These are phyloP conservation scores for Rhizoctonia solani DNA, from an alignment of 1,284 basidiomycete species.

Conservation along the genomic window DNA sequence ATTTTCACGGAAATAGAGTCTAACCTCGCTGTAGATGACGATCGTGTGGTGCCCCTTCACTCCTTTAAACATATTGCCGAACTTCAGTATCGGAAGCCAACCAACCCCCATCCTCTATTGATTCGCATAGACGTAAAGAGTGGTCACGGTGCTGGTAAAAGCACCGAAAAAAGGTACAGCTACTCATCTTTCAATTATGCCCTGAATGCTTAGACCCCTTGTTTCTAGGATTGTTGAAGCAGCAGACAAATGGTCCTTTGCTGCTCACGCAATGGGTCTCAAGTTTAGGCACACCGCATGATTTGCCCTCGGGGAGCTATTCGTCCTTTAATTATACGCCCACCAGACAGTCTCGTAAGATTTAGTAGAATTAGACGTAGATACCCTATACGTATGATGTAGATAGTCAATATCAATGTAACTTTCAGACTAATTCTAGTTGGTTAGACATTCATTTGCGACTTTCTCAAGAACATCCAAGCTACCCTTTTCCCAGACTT, in stretches of 20 bases:
- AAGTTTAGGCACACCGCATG: conserved; percentile 41
- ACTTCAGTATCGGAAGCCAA: conserved; percentile 64
- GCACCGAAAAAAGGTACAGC: conserved; percentile 68
- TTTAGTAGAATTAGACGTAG: no score
- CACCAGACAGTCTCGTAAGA: no score
- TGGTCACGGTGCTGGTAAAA: conserved; percentile 80
- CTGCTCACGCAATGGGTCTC: conserved; percentile 65
- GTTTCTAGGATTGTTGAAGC: conserved; percentile 74
- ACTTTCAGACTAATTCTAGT: neutral
- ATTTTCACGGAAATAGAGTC: neutral
- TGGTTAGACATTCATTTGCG: neutral
- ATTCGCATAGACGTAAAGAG: conserved; percentile 78
- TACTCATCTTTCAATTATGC: neutral
- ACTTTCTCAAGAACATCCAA: conserved; percentile 4
- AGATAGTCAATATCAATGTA: neutral
- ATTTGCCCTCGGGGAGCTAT: conserved; percentile 13
- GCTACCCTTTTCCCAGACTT: conserved; percentile 15
- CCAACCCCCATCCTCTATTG: conserved; percentile 71
- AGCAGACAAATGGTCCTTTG: conserved; percentile 76
- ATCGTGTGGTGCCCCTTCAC: conserved; percentile 80
- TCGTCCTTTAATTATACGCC: no score
- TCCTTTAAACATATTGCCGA: conserved; percentile 79
- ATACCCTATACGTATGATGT: no score
- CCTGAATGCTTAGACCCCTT: no score
- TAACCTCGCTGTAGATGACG: conserved; percentile 61